Conservation (phyloP, 2,329 filamentous ascomycete genomes). For the Eurotiales sp. region DNA sequence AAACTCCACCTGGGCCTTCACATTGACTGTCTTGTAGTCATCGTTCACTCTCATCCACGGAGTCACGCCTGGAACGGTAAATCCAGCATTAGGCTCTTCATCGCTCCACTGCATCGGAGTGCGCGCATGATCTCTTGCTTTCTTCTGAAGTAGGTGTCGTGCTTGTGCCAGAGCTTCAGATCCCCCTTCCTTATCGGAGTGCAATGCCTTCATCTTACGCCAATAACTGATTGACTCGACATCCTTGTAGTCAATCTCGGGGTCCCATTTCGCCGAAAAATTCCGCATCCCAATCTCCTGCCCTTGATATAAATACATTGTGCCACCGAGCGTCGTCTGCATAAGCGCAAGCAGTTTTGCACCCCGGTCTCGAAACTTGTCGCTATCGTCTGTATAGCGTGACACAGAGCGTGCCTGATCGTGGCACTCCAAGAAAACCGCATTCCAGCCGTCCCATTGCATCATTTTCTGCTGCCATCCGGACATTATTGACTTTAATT, state of each 20-base stretch:
- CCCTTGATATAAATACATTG: slow-evolving; percentile 64
- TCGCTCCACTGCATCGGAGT: slow-evolving; percentile 68
- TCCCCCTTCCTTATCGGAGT: slow-evolving; percentile 24
- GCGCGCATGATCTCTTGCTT: slow-evolving; percentile 62
- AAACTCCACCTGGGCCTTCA: slow-evolving; percentile 12
- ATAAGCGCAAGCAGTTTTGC: slow-evolving; percentile 60
- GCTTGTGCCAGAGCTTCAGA: slow-evolving; percentile 25
- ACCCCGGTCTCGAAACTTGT: slow-evolving; percentile 46
- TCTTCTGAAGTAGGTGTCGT: slow-evolving; percentile 33
- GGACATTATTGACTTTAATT: slow-evolving; percentile 51
- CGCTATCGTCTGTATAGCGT: slow-evolving; percentile 50
- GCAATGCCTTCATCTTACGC: slow-evolving; percentile 26
- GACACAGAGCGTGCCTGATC: slow-evolving; percentile 59
- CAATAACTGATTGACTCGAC: slow-evolving; percentile 59
- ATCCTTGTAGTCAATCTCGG: slow-evolving; percentile 63
- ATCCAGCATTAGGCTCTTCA: slow-evolving; percentile 60
- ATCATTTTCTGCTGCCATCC: slow-evolving; percentile 60
- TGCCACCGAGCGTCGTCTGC: slow-evolving; percentile 56
- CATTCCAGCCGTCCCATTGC: slow-evolving; percentile 60
- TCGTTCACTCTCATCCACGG: slow-evolving; percentile 71
- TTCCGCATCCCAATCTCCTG: slow-evolving; percentile 68
- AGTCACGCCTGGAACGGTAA: slow-evolving; percentile 50
- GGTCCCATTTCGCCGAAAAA: slow-evolving; percentile 56
- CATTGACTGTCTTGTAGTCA: slow-evolving; percentile 55
- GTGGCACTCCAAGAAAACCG: slow-evolving; percentile 63